A percentile compares a stretch with the other conserved stretches of the same genome.
Evolutionary conservation across 441 rosid species (phyloP).

Genomic region (Erodium texanum): DNA sequence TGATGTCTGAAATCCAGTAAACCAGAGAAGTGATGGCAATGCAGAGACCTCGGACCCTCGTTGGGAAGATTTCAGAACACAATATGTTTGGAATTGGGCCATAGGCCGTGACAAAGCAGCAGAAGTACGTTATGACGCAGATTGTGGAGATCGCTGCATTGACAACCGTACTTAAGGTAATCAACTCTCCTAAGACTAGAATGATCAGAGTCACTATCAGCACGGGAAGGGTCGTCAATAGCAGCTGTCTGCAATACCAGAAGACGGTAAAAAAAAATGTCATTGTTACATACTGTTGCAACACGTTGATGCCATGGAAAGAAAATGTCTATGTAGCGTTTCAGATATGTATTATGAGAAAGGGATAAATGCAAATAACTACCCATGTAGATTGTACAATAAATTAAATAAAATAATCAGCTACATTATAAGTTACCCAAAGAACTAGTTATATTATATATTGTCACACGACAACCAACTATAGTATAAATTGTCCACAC

Average conservation of each 20-base stretch:
- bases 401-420: too few relatives aligned
- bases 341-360: too few relatives aligned
- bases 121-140: slow-evolving; percentile 60
- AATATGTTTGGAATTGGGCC: slow-evolving; percentile 70
- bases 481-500: too few relatives aligned
- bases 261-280: not conserved
- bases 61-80: slow-evolving; percentile 71
- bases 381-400: too few relatives aligned
- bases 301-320: too few relatives aligned
- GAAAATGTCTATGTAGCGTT: too few relatives aligned
- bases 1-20: slow-evolving; percentile 53
- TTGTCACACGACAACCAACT: too few relatives aligned
- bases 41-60: slow-evolving; percentile 68
- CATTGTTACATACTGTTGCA: too few relatives aligned
- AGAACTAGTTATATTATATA: too few relatives aligned
- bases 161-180: slow-evolving; percentile 31
- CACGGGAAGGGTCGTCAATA: slow-evolving; percentile 56
- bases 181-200: slow-evolving; percentile 42
- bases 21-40: slow-evolving; percentile 51
- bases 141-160: slow-evolving; percentile 49
- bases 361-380: too few relatives aligned
- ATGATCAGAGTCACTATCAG: slow-evolving; percentile 40
- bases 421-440: too few relatives aligned
- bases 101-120: slow-evolving; percentile 54
- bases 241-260: slow-evolving; percentile 37